Base-by-base conservation (phyloP, 129 eudicot genomes). In the Tagetes erecta region DNA sequence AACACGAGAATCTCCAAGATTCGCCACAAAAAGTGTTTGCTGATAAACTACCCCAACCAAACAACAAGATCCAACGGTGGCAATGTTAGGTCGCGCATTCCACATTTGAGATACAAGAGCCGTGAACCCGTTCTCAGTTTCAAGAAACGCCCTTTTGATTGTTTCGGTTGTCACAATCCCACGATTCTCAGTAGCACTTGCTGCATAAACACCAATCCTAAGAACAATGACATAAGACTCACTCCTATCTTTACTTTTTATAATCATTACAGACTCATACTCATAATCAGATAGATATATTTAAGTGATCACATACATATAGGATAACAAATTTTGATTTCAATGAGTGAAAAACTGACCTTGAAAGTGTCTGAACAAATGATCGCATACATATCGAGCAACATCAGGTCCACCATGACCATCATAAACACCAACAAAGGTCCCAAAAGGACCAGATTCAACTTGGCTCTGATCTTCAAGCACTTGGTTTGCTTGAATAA, bases 391-490 rank as follows among this genome's bases (percentile, higher is more conserved):
- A 35, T 74, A 88, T 36, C 87, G 78, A 5, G 93, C 89, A 9
- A 82, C 82, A 45, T 87, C 84, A 0, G 87, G 89, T 4, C 93
- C 93, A 12, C 89, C 94, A 72, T 88, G 94, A 56, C 94, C 94
- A 72, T 88, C 94, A 62, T 88, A 85, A 70, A 88, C 88, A 4
- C 94, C 94, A 69, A 88, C 86, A 75, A 83, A 88, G 3, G 88
- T 85, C 35, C 90, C 94, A 57, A 83, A 79, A 13, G 84, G 78
- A 42, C 94, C 94, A 3, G 87, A 85, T 78, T 88, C 90, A 46
- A 88, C 75, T 70, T 88, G 90, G 75, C 86, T 66, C 76, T 88
- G 90, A 66, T 88, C 94, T 75, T 88, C 94, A 39, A 88, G 85
- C 67, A 85, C 88, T 63, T 75, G 82, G 64, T 88, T 88, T 0